Evolutionary conservation across 139 green algal species (phyloP).

Genomic region (Chlamydomonas applanata): DNA sequence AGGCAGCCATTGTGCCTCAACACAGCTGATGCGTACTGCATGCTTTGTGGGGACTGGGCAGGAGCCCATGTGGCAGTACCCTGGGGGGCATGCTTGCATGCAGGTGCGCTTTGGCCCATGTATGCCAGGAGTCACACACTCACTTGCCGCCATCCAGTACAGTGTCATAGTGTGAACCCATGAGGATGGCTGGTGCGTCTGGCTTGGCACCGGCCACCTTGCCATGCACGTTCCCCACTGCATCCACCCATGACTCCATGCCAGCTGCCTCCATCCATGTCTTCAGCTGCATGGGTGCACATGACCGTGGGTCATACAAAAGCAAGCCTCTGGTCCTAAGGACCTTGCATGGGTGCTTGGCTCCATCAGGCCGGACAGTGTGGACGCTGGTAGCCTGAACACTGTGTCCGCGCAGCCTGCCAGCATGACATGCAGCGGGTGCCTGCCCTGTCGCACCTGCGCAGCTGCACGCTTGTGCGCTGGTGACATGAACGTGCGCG

Average conservation of each 20-base stretch:
- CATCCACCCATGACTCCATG: conserved; percentile 72
- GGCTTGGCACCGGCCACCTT: conserved; percentile 28
- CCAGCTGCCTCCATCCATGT: conserved; percentile 72
- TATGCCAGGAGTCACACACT: conserved; percentile 16
- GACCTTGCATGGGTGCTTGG: too few species aligned
- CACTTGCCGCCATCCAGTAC: conserved; percentile 85
- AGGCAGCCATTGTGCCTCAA: too few species aligned
- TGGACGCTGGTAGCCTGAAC: too few species aligned
- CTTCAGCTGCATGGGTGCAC: conserved; percentile 20
- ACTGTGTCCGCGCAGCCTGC: too few species aligned
- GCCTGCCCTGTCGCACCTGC: too few species aligned
- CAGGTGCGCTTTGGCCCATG: neutral
- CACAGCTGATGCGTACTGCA: neutral
- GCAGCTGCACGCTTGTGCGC: conserved; percentile 55
- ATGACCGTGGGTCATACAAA: too few species aligned
- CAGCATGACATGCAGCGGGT: too few species aligned
- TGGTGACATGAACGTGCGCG: conserved; percentile 66
- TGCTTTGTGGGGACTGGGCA: neutral
- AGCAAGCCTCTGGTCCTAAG: too few species aligned
- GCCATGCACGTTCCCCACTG: conserved; percentile 84
- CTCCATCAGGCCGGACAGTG: too few species aligned
- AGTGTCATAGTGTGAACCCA: conserved; percentile 92
- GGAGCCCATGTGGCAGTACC: too few species aligned
- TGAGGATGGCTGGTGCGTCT: conserved; percentile 47
- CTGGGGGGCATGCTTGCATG: neutral